Percentiles rank a stretch among this genome's conserved stretches.
Conservation (phyloP, 1,284 basidiomycete species). For the Apiotrichum brassicae region DNA sequence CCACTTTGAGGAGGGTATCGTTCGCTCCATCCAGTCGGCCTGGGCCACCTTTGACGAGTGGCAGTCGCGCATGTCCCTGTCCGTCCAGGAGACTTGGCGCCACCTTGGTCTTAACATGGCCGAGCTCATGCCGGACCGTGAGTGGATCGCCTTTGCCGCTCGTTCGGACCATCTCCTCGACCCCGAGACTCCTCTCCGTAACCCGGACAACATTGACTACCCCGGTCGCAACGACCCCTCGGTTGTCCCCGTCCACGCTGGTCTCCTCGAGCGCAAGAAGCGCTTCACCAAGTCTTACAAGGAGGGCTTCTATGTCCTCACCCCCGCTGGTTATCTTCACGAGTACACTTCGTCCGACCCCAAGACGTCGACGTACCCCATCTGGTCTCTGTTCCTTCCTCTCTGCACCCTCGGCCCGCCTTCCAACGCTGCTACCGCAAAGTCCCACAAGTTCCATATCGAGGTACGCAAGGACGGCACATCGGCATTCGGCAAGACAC, state of each 20-base stretch:
- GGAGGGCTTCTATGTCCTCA: slow-evolving; percentile 87
- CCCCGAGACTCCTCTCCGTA: slow-evolving; percentile 87
- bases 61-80: slow-evolving; percentile 76
- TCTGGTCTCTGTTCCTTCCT: slow-evolving; percentile 88
- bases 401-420: slow-evolving; percentile 94
- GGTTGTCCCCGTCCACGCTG: slow-evolving; percentile 81
- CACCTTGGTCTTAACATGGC: slow-evolving; percentile 72
- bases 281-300: slow-evolving; percentile 87
- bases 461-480: slow-evolving; percentile 74
- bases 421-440: slow-evolving; percentile 59
- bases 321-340: slow-evolving; percentile 91
- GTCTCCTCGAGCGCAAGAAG: slow-evolving; percentile 93
- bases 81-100: slow-evolving; percentile 76
- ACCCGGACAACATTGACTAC: slow-evolving; percentile 74
- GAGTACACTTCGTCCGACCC: slow-evolving; percentile 81
- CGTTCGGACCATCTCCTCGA: slow-evolving; percentile 93
- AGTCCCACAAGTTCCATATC: slow-evolving; percentile 95
- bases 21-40: slow-evolving; percentile 88
- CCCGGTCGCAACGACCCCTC: slow-evolving; percentile 90
- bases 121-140: slow-evolving; percentile 78
- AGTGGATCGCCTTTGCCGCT: slow-evolving; percentile 95
- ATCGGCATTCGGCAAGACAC: slow-evolving; percentile 53
- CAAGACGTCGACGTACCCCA: slow-evolving; percentile 58
- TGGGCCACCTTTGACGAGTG: slow-evolving; percentile 98
- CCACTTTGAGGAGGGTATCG: slow-evolving; percentile 94